These are phyloP conservation scores for Dichotomopilus funicola DNA, from an alignment of 2,329 filamentous ascomycete species.

Conservation along the genomic window DNA sequence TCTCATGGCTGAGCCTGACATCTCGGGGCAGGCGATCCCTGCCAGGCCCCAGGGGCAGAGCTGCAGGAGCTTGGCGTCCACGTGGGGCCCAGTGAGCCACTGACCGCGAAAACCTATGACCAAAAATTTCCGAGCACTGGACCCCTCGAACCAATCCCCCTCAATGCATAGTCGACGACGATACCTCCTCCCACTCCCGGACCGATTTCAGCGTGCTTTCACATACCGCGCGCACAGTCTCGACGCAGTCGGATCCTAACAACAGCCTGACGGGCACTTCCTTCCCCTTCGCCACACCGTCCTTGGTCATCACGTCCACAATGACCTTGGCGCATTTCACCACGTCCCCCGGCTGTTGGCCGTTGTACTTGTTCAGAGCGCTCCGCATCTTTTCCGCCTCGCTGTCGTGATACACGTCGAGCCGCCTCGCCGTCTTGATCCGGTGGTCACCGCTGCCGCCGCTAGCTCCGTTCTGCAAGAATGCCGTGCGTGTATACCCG, in stretches of 20 bases:
- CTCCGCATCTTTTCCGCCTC: slow-evolving; percentile 16
- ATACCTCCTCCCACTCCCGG: slow-evolving; percentile 43
- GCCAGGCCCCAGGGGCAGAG: no score
- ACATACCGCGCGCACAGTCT: slow-evolving; percentile 38
- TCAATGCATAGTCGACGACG: slow-evolving; percentile 28
- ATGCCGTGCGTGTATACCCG: slow-evolving; percentile 33
- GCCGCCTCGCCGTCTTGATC: slow-evolving; percentile 14
- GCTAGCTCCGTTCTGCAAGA: slow-evolving; percentile 22
- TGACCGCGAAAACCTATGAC: no score
- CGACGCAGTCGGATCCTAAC: slow-evolving; percentile 47
- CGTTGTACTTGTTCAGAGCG: slow-evolving; percentile 28
- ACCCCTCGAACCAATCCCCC: no score
- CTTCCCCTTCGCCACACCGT: slow-evolving; percentile 40
- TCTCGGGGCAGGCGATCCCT: no score
- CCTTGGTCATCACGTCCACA: slow-evolving; percentile 42
- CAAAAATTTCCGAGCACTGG: no score
- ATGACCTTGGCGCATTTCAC: slow-evolving; percentile 38
- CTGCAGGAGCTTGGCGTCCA: no score
- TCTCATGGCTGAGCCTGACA: no score
- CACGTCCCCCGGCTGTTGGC: slow-evolving; percentile 41
- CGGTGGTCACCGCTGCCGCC: slow-evolving; percentile 12
- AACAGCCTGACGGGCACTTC: slow-evolving; percentile 47
- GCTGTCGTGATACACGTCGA: slow-evolving; percentile 16
- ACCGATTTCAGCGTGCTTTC: slow-evolving; percentile 36
- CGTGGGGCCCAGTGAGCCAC: no score